A percentile compares a stretch with the other conserved stretches of the same genome.
phyloP scores from a whole-genome alignment of 306 rosid genomes.

The Vachellia collinsii region DNA sequence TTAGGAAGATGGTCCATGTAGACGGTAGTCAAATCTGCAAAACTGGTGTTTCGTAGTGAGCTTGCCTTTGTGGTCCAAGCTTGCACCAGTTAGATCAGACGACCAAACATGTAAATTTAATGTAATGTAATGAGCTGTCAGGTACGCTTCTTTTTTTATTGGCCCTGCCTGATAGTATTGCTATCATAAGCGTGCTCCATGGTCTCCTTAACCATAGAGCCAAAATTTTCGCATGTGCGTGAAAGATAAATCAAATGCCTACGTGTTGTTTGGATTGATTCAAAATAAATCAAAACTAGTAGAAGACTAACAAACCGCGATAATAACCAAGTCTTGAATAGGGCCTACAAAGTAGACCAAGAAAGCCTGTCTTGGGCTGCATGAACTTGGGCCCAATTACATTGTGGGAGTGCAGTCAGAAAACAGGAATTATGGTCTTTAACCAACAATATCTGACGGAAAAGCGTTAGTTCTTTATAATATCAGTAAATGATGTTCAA shows the following conservation, averaged over 20 bases:
- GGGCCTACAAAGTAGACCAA: background rate
- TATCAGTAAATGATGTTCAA: too few species aligned
- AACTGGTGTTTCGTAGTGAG: background rate
- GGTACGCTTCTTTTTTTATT: background rate
- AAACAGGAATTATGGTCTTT: too few species aligned
- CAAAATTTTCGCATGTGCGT: background rate
- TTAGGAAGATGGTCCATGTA: background rate
- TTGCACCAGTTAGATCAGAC: background rate
- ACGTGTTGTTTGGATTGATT: background rate
- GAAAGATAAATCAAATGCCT: background rate
- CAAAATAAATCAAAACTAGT: background rate
- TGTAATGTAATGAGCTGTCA: conserved; percentile 1
- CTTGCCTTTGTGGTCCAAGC: background rate
- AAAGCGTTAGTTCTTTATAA: too few species aligned
- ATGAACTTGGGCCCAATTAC: background rate
- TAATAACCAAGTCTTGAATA: background rate
- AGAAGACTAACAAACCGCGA: background rate
- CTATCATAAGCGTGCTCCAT: background rate
- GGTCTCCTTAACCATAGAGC: background rate
- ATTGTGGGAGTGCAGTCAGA: background rate
- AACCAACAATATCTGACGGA: too few species aligned
- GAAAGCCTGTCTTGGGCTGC: background rate
- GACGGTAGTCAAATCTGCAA: background rate
- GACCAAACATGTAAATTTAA: background rate
- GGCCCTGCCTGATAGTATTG: background rate